A percentile compares a stretch with the other conserved stretches of the same genome.
These are phyloP conservation scores for Puya raimondii DNA, from an alignment of 176 grass and related monocot genomes.

Conservation along the genomic window DNA sequence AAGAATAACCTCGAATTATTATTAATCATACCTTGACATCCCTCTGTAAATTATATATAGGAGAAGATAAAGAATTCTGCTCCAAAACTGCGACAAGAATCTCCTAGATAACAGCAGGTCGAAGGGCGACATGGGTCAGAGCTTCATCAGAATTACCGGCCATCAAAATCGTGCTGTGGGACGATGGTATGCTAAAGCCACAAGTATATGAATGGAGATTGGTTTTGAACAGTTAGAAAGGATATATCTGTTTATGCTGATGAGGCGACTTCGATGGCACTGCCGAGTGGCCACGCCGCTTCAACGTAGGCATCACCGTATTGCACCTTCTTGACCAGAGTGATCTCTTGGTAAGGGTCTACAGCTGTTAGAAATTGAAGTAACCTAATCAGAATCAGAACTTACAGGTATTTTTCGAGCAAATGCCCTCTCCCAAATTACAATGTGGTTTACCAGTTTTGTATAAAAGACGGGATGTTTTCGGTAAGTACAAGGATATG, in stretches of 20 bases:
- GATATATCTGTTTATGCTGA: neutral
- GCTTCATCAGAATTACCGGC: neutral
- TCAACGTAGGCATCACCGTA: conserved; percentile 15
- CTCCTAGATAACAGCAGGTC: neutral
- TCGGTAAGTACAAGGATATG: neutral
- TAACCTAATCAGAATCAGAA: neutral
- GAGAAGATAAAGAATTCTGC: neutral
- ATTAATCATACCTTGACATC: neutral
- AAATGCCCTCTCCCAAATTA: no score
- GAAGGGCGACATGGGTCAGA: neutral
- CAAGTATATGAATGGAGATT: neutral
- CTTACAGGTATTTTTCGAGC: neutral
- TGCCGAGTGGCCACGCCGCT: conserved; percentile 20
- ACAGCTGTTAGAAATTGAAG: neutral
- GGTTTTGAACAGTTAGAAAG: neutral
- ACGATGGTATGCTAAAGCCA: neutral
- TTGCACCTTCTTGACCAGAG: conserved; percentile 13
- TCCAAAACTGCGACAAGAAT: neutral
- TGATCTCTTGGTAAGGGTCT: conserved; percentile 12
- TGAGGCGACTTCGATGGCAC: conserved; percentile 16
- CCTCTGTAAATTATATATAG: neutral
- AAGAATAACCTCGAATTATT: no score
- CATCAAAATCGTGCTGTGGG: neutral
- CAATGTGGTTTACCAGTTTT: no score
- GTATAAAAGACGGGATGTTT: no score